These are phyloP conservation scores for Beta lomatogona DNA, from an alignment of 179 eudicot genomes.

Conservation along the genomic window DNA sequence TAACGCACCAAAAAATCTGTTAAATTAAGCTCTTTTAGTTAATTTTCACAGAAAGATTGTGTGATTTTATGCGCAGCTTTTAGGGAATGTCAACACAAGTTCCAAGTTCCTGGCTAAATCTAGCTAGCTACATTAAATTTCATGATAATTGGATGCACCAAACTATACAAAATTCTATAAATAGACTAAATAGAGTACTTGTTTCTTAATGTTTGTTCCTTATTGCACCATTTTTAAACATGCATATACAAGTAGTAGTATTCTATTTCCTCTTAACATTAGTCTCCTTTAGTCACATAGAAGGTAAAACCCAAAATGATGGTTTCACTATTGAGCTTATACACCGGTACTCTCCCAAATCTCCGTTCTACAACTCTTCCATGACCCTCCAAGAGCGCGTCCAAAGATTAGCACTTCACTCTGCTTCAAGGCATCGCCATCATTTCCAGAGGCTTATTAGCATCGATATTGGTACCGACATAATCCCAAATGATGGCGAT, in stretches of 20 bases:
- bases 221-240: neutral
- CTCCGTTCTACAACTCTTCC: slow-evolving; percentile 27
- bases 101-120: neutral
- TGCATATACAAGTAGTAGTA: neutral
- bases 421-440: slow-evolving; percentile 18
- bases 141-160: neutral
- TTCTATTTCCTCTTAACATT: neutral
- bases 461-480: neutral
- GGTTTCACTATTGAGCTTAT: slow-evolving; percentile 22
- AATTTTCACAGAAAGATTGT: slow-evolving; percentile 5
- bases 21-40: neutral
- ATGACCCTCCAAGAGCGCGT: slow-evolving; percentile 18
- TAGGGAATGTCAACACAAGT: neutral
- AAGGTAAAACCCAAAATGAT: neutral
- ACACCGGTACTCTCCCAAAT: slow-evolving; percentile 24
- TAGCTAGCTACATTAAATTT: neutral
- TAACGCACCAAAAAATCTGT: neutral
- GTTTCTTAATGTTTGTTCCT: too few species aligned
- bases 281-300: neutral
- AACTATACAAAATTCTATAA: neutral
- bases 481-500: slow-evolving; percentile 35
- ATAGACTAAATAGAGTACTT: neutral
- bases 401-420: slow-evolving; percentile 20
- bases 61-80: neutral
- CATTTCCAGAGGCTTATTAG: neutral